These are phyloP conservation scores for Rhodotorula sp. DNA, from an alignment of 1,284 basidiomycete genomes.

Conservation along the genomic window DNA sequence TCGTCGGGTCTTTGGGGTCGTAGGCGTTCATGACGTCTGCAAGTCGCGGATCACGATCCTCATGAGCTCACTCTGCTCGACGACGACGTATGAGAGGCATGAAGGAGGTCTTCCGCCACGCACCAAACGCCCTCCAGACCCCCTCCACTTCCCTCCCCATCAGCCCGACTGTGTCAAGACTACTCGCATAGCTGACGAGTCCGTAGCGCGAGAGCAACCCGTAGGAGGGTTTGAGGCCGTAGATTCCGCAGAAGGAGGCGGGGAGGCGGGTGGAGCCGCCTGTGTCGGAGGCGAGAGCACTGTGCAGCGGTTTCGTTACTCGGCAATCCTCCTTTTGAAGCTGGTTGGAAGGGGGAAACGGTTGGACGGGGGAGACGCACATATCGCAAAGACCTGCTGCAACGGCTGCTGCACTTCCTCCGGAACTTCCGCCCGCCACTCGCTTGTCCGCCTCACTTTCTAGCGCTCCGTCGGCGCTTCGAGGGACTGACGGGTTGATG, in stretches of 20 bases:
- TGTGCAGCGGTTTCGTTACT: conserved; percentile 46
- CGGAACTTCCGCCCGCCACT: conserved; percentile 78
- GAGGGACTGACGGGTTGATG: conserved; percentile 64
- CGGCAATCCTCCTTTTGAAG: not conserved
- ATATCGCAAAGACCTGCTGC: conserved; percentile 78
- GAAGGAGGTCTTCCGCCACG: conserved; percentile 41
- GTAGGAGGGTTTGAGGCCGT: conserved; percentile 92
- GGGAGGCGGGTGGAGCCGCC: conserved; percentile 91
- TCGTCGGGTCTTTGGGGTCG: conserved; percentile 81
- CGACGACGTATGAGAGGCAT: too few relatives aligned
- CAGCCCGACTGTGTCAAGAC: conserved; percentile 89
- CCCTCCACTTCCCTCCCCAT: conserved; percentile 61
- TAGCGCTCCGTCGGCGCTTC: not conserved
- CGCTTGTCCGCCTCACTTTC: conserved; percentile 57
- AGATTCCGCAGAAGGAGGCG: conserved; percentile 87
- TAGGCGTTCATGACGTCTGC: conserved; percentile 64
- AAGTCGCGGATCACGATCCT: too few relatives aligned
- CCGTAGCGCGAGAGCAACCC: conserved; percentile 88
- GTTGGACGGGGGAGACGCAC: conserved; percentile 47
- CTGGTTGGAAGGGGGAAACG: too few relatives aligned
- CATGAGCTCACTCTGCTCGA: not conserved
- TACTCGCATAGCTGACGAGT: conserved; percentile 88
- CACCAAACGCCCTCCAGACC: conserved; percentile 64
- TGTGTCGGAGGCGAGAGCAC: conserved; percentile 89
- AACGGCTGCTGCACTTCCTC: conserved; percentile 78